phyloP scores from a whole-genome alignment of 1,284 basidiomycete species.

The Papiliotrema fonsecae region DNA sequence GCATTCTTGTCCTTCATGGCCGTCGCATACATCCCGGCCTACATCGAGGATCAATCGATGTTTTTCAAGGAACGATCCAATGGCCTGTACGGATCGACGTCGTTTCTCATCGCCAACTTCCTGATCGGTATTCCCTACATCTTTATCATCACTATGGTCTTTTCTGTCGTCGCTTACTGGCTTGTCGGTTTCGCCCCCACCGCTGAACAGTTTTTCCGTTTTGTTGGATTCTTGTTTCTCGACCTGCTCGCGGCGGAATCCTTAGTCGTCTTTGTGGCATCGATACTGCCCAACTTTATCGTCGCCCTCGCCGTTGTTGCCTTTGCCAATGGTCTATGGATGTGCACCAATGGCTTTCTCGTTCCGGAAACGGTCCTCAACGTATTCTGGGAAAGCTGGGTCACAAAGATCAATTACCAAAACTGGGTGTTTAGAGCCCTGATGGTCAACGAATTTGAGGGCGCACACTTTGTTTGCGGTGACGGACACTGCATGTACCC shows the following conservation, averaged over 20 bases:
- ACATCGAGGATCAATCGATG: slow-evolving; percentile 48
- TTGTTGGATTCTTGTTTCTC: slow-evolving; percentile 57
- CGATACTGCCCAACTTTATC: slow-evolving; percentile 58
- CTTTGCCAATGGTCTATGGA: slow-evolving; percentile 63
- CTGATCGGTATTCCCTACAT: slow-evolving; percentile 45
- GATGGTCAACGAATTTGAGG: slow-evolving; percentile 39
- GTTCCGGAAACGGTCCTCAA: slow-evolving; percentile 6
- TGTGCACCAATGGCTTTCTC: slow-evolving; percentile 47
- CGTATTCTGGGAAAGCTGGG: slow-evolving; percentile 6
- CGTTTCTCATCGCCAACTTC: slow-evolving; percentile 40
- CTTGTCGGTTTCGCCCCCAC: slow-evolving; percentile 13
- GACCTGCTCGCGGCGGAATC: slow-evolving; percentile 58
- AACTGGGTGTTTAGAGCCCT: slow-evolving; percentile 33
- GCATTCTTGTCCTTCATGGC: slow-evolving; percentile 58
- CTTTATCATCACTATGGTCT: slow-evolving; percentile 35
- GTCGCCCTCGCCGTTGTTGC: slow-evolving; percentile 56
- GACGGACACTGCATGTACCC: background rate
- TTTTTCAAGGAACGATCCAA: slow-evolving; percentile 46
- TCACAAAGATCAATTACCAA: slow-evolving; percentile 50
- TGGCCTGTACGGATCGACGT: slow-evolving; percentile 37
- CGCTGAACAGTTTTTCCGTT: slow-evolving; percentile 53
- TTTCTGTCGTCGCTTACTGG: slow-evolving; percentile 30
- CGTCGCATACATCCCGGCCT: slow-evolving; percentile 46
- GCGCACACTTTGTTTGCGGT: slow-evolving; percentile 9
- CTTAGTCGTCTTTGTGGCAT: slow-evolving; percentile 55